Base-by-base conservation (phyloP, 768 basidiomycete species). In the Lyophyllum atratum region DNA sequence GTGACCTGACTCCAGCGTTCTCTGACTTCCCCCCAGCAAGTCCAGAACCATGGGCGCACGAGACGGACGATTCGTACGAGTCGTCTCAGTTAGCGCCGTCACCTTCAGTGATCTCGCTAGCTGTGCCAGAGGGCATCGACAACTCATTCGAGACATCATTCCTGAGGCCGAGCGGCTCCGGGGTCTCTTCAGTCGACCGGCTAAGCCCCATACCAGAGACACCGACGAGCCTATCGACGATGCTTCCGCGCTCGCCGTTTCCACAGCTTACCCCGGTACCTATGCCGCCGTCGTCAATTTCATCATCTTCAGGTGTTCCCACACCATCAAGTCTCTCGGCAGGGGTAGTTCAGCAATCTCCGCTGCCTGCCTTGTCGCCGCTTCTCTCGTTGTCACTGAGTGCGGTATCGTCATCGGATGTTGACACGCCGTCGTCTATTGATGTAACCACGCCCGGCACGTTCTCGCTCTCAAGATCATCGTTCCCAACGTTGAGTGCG, bases 1-100 rank as follows among this genome's bases (percentile, higher is more conserved):
- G 76, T 24, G 78, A 73, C 46, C 61, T 80, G 42, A 76, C 80
- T 0, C 74, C 80, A 34, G 73, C 79, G 3, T 80, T 79, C 1
- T 61, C 75, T 52, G 55, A 71, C 14, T 73, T 74, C 2, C 66
- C 67, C 1, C 75, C 78, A 19, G 72, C 68, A 19, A 80, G 73
- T 58, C 78, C 65, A 58, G 72, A 68, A 21, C 59, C 49, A 64
- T 92, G 89, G 87, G 84, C 80, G 2, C 68, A 79, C 2, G 85
- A 85, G 63, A 87, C 85, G 0, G 85, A 90, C 52, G 66, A 77
- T 10, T 87, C 91, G 0, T 93, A 88, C 59, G 90, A 92, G 21
- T 92, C 92, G 0, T 89, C 89, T 1, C 73, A 89, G n/a, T 74
- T 93, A 22, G 76, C 74, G 5, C 85, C 90, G 0, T 91, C 92